A percentile compares a stretch with the other conserved stretches of the same genome.
Evolutionary conservation across 202 grass and related monocot genomes (phyloP).

Genomic region (Setaria viridis): DNA sequence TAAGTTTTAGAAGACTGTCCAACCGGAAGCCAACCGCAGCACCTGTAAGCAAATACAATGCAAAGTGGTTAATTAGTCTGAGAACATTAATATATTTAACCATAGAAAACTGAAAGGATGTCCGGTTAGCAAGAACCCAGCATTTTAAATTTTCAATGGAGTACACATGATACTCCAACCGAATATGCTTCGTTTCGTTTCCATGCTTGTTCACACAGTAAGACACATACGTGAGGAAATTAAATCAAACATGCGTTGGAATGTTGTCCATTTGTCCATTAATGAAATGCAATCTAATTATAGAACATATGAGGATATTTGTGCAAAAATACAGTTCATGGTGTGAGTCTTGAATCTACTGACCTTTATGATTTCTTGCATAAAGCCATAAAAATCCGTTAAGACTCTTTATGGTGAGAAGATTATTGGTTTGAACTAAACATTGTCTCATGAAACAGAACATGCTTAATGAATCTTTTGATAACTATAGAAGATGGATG

Average conservation of each 20-base stretch:
- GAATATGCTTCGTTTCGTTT: background rate
- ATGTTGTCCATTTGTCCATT: background rate
- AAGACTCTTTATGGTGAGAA: background rate
- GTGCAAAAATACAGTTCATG: background rate
- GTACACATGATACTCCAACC: background rate
- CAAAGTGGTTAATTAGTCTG: slow-evolving; percentile 40
- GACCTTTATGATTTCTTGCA: background rate
- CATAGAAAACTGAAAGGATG: slow-evolving; percentile 9
- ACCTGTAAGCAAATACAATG: slow-evolving; percentile 64
- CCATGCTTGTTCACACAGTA: background rate
- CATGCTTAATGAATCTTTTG: too few species aligned
- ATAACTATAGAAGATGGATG: background rate
- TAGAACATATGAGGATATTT: background rate
- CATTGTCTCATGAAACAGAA: background rate
- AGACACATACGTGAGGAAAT: background rate
- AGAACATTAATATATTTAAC: background rate
- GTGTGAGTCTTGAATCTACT: background rate
- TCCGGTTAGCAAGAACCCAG: background rate
- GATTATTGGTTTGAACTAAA: background rate
- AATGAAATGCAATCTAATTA: background rate
- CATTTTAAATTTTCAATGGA: background rate
- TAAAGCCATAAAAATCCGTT: background rate
- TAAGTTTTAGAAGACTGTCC: slow-evolving; percentile 99
- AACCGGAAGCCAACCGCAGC: slow-evolving; percentile 93
- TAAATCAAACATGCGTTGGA: slow-evolving; percentile 2